A percentile compares a stretch with the other conserved stretches of the same genome.
Conservation (phyloP, 176 grass and related monocot species). For the Cenchrus americanus region DNA sequence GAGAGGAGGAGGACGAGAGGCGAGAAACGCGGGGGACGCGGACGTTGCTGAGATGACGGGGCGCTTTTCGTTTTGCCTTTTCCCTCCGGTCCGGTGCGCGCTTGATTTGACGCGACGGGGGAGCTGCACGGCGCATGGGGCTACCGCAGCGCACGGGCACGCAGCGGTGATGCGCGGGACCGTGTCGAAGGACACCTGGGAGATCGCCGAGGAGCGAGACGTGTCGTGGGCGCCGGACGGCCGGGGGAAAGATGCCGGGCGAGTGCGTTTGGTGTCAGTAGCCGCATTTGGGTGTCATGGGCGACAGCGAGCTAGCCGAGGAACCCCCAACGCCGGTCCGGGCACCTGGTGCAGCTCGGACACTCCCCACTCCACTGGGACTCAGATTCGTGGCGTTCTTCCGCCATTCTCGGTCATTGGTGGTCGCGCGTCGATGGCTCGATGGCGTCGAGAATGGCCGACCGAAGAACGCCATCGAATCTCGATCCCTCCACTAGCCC, state of each 20-base stretch:
- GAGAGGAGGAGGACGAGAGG: background rate
- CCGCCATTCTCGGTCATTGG: too few species aligned
- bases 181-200: too few species aligned
- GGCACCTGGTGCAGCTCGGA: too few species aligned
- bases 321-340: background rate
- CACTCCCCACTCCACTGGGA: background rate
- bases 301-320: background rate
- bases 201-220: background rate
- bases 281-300: background rate
- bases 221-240: background rate
- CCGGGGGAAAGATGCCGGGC: background rate
- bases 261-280: background rate
- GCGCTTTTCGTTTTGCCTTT: background rate
- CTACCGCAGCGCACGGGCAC: background rate
- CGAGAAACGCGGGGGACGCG: conserved; percentile 29
- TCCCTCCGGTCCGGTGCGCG: background rate
- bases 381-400: too few species aligned
- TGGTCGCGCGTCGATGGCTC: too few species aligned
- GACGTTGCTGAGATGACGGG: background rate
- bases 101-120: background rate
- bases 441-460: too few species aligned
- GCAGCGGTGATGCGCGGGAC: too few species aligned
- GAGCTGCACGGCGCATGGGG: too few species aligned
- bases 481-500: too few species aligned
- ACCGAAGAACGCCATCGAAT: too few species aligned